Percentiles rank a stretch among this genome's conserved stretches.
phyloP scores from a whole-genome alignment of 1,284 basidiomycete species.

The Irpex lacteus region DNA sequence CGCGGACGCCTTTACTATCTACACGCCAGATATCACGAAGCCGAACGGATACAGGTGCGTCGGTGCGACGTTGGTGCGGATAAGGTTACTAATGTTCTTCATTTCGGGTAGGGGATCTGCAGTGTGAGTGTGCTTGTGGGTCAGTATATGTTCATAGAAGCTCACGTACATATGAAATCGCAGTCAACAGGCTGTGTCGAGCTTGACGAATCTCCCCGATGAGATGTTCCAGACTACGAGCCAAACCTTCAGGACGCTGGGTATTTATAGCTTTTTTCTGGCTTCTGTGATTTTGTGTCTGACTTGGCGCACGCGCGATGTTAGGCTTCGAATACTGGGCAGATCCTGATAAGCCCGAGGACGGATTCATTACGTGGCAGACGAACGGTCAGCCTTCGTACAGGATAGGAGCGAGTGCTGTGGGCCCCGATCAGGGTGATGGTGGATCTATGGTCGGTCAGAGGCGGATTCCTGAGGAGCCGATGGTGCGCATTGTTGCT shows the following conservation, averaged over 20 bases:
- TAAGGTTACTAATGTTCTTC: neutral
- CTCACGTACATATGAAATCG: neutral
- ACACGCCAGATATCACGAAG: constrained; percentile 33
- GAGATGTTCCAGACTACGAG: constrained; percentile 58
- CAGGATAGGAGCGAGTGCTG: constrained; percentile 51
- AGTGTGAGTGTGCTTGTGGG: constrained; percentile 20
- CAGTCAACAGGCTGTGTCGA: constrained; percentile 57
- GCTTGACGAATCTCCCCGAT: constrained; percentile 44
- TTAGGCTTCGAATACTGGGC: constrained; percentile 70
- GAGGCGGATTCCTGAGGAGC: constrained; percentile 49
- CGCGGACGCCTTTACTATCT: constrained; percentile 41
- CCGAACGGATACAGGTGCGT: constrained; percentile 32
- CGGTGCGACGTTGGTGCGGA: neutral
- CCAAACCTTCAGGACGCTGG: constrained; percentile 42
- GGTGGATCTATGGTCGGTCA: constrained; percentile 50
- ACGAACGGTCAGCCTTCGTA: constrained; percentile 50
- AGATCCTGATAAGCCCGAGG: constrained; percentile 47
- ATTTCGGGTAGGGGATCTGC: constrained; percentile 25
- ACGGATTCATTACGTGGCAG: constrained; percentile 68
- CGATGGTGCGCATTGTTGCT: constrained; percentile 42
- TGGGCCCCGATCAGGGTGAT: constrained; percentile 49
- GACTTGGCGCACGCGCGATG: neutral
- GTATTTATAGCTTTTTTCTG: constrained; percentile 27
- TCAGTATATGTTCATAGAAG: neutral
- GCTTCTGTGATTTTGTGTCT: neutral